Evolutionary conservation across 371 early-diverging fungal genomes (phyloP).

Genomic region (Mucor plumbeus): DNA sequence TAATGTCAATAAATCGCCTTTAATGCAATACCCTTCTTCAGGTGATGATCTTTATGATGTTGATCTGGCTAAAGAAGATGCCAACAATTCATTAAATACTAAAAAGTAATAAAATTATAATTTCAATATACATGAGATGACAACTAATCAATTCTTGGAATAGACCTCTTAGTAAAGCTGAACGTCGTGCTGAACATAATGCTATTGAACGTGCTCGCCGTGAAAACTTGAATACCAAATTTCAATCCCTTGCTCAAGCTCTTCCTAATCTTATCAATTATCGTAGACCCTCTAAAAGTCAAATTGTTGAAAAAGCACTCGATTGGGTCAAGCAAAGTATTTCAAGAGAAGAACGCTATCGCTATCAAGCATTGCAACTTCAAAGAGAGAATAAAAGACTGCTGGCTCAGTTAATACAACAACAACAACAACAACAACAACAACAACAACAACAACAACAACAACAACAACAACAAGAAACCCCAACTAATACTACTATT

Average conservation of each 20-base stretch:
- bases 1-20: constrained; percentile 2
- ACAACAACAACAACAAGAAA: no score
- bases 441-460: no score
- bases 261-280: constrained; percentile 66
- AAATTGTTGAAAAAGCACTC: constrained; percentile 70
- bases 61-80: constrained; percentile 8
- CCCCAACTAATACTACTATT: no score
- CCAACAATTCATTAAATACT: background rate
- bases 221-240: constrained; percentile 68
- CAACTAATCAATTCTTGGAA: background rate
- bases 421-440: no score
- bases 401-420: constrained; percentile 25
- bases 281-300: constrained; percentile 68
- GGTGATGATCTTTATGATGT: constrained; percentile 8
- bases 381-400: constrained; percentile 40
- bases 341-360: constrained; percentile 36
- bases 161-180: constrained; percentile 39
- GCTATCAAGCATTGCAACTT: constrained; percentile 34
- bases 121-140: background rate
- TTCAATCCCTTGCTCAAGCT: constrained; percentile 67
- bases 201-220: constrained; percentile 78
- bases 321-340: constrained; percentile 54
- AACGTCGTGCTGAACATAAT: constrained; percentile 73
- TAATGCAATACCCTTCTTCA: background rate
- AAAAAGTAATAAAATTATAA: constrained; percentile 10